Base-by-base conservation (phyloP, 768 basidiomycete species). In the Strobilomyces dryophilus region DNA sequence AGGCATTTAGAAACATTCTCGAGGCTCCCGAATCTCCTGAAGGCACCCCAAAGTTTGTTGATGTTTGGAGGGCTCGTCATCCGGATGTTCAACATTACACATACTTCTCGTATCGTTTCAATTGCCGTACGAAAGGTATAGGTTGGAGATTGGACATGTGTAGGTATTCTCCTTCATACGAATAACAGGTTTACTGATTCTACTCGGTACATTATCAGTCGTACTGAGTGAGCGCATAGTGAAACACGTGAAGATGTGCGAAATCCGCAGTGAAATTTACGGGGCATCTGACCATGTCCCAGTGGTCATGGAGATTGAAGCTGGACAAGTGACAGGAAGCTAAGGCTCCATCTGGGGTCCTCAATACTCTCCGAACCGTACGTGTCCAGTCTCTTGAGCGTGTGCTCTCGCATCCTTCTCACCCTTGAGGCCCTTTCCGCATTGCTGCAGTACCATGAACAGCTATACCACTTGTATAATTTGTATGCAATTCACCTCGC, bases 371-470 rank as follows among this genome's bases (percentile, higher is more conserved):
- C 90, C 91, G 60, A 95, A 95, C 39, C 77, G 76, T 18, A 80
- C 79, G 70, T 97, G 95, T 0, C 95, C 92, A 1, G 93, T 97
- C 69, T 83, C 75, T 61, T 80, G 80, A 5, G 95, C 95, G 66
- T 98, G 95, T 44, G 80, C 79, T 34, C 90, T 81, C 1, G 95
- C 95, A 55, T 85, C 94, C 63, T 94, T 98, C 74, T 98, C 95
- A 32, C 95, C 95, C 61, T 87, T 95, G 58, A 98, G 72, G 0
- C 91, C 93, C 61, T 83, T 76, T 17, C 87, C 82, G 63, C 95
- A 98, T 47, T 87, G 75, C 84, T 92, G 42, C 49, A 52, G 52
- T 39, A 44, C 31, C 24, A n/a, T 49, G 35, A 52, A 54, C 34
- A 49, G 47, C 9, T 31, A 51, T 48, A 50, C 56, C 37, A 44